phyloP scores from a whole-genome alignment of 805 yeast genomes.

The Candida ficus region DNA sequence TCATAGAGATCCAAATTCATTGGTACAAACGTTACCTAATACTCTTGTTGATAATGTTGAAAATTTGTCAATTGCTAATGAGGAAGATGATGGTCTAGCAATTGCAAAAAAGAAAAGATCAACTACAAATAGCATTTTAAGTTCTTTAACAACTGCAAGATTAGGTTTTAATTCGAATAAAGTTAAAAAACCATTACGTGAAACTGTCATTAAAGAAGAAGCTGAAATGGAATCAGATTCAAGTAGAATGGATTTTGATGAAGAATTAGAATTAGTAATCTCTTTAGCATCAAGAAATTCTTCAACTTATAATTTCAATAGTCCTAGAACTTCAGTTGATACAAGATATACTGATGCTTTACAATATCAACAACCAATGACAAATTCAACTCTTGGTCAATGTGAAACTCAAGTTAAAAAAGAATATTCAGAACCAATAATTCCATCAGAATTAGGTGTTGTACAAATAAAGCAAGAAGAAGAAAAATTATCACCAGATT shows the following conservation, averaged over 20 bases:
- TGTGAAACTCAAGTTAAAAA: not conserved
- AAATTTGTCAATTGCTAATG: constrained; percentile 10
- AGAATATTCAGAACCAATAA: too few relatives aligned
- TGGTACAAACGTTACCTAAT: constrained; percentile 9
- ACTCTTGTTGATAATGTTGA: constrained; percentile 17
- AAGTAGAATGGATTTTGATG: constrained; percentile 14
- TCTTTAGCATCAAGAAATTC: constrained; percentile 22
- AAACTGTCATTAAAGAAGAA: constrained; percentile 11
- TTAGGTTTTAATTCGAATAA: constrained; percentile 15
- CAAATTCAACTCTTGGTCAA: not conserved
- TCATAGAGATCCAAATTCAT: constrained; percentile 17
- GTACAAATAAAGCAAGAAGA: constrained; percentile 1
- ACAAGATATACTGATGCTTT: constrained; percentile 3
- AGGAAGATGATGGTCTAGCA: not conserved
- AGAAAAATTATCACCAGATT: constrained; percentile 24
- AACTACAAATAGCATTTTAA: constrained; percentile 17
- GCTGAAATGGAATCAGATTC: not conserved
- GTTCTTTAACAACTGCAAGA: constrained; percentile 21
- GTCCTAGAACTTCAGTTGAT: constrained; percentile 6
- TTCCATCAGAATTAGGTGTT: not conserved
- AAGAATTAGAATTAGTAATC: constrained; percentile 20
- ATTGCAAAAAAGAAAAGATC: constrained; percentile 16
- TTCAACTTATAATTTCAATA: constrained; percentile 21
- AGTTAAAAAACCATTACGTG: constrained; percentile 7
- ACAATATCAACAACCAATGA: not conserved